Percentiles rank a stretch among this genome's conserved stretches.
phyloP scores from a whole-genome alignment of 371 early-diverging fungal species.

The Parasitella parasitica region DNA sequence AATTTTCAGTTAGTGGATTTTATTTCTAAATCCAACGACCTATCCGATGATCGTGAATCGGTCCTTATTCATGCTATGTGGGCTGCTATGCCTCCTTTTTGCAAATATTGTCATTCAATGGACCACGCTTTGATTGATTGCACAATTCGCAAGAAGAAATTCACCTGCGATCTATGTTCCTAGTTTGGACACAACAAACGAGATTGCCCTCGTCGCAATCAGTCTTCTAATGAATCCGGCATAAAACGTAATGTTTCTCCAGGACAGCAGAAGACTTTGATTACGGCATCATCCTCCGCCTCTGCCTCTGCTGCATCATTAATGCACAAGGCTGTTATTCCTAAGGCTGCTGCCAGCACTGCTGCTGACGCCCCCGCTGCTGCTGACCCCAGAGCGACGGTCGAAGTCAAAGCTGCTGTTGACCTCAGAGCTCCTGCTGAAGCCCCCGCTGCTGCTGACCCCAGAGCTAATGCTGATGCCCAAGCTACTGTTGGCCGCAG shows the following conservation, averaged over 20 bases:
- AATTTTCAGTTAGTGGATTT: background rate
- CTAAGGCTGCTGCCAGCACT: too few relatives aligned
- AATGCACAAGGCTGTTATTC: too few relatives aligned
- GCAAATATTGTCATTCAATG: background rate
- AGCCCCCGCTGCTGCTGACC: constrained; percentile 13
- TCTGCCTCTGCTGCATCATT: background rate
- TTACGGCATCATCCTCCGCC: background rate
- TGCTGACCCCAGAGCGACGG: too few relatives aligned
- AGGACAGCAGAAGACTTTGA: background rate
- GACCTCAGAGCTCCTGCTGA: constrained; percentile 4
- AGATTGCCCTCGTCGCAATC: background rate
- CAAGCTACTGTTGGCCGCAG: background rate
- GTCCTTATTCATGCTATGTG: background rate
- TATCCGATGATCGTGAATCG: background rate
- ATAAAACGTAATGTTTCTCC: background rate
- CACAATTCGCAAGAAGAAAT: background rate
- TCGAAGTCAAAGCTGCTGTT: background rate
- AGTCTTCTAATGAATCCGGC: background rate
- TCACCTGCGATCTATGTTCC: background rate
- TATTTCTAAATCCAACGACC: too few relatives aligned
- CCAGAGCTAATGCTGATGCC: constrained; percentile 16
- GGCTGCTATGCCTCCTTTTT: constrained; percentile 1
- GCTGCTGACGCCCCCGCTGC: too few relatives aligned
- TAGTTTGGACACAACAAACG: background rate
- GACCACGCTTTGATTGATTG: constrained; percentile 1